Evolutionary conservation across 139 green algal genomes (phyloP).

Genomic region (Gonium pectorale): DNA sequence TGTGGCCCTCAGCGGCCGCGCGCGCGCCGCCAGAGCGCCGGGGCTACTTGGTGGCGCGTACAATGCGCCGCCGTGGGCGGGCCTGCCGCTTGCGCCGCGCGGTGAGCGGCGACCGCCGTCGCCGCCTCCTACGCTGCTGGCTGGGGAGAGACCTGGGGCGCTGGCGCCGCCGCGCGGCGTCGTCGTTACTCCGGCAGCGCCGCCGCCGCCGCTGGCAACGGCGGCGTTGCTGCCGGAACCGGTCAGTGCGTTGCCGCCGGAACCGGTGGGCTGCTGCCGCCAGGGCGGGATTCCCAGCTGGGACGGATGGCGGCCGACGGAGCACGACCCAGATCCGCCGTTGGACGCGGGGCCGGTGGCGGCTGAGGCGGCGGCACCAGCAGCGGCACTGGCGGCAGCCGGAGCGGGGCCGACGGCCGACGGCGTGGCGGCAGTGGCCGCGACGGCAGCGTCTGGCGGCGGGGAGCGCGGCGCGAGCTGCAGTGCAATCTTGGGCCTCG

Average conservation of each 20-base stretch:
- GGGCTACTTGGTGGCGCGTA: constrained; percentile 8
- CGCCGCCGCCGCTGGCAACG: neutral
- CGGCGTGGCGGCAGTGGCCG: neutral
- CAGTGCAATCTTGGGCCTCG: neutral
- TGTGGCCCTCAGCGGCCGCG: neutral
- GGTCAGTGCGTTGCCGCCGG: neutral
- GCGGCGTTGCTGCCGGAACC: neutral
- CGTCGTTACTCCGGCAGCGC: neutral
- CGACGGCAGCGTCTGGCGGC: neutral
- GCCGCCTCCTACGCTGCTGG: neutral
- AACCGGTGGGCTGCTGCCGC: neutral
- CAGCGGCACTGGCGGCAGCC: neutral
- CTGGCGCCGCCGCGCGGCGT: neutral
- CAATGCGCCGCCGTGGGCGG: neutral
- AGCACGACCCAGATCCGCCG: too few species aligned
- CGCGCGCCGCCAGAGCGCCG: constrained; percentile 1
- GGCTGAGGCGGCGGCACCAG: neutral
- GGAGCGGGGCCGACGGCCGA: neutral
- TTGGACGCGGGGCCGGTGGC: neutral
- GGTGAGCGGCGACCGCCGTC: neutral
- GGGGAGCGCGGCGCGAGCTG: neutral
- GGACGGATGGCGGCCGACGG: neutral
- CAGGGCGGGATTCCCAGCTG: constrained; percentile 8
- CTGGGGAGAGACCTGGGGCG: neutral
- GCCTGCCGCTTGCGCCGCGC: neutral